These are phyloP conservation scores for Protomyces lactucae-debilis DNA, from an alignment of 1,139 yeast genomes.

Conservation along the genomic window DNA sequence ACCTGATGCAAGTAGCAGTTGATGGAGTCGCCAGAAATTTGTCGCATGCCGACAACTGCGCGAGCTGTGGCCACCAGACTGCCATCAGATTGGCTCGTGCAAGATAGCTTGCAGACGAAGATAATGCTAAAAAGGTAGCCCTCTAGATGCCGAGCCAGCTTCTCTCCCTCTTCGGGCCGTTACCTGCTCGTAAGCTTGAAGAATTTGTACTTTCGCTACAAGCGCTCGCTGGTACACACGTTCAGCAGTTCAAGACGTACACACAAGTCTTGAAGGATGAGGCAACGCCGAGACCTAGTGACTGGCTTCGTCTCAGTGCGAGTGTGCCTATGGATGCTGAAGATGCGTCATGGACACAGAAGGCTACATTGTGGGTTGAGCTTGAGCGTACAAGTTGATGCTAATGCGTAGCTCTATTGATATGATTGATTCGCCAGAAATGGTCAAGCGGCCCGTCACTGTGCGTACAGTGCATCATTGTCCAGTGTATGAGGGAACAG, in stretches of 20 bases:
- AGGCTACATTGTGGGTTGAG: not conserved
- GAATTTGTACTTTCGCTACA: constrained; percentile 3
- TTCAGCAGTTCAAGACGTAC: constrained; percentile 14
- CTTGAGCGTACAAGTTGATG: not conserved
- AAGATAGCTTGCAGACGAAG: too few species aligned
- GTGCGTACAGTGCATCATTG: constrained; percentile 6
- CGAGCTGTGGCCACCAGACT: too few species aligned
- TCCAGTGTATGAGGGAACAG: constrained; percentile 1
- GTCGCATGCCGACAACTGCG: too few species aligned
- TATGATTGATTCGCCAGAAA: constrained; percentile 22
- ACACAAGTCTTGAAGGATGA: constrained; percentile 20
- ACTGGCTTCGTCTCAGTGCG: constrained; percentile 7
- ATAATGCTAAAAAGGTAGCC: not conserved
- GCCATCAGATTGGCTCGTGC: too few species aligned
- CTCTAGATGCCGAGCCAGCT: constrained; percentile 12
- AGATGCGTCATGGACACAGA: not conserved
- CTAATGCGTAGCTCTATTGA: not conserved
- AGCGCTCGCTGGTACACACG: not conserved
- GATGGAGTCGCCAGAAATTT: too few species aligned
- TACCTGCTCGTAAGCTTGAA: constrained; percentile 10
- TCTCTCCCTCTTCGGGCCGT: constrained; percentile 13
- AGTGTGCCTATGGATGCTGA: not conserved
- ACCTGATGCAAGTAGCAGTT: too few species aligned
- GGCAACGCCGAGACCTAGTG: constrained; percentile 5
- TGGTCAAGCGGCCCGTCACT: constrained; percentile 13